These are phyloP conservation scores for Candida silvatica DNA, from an alignment of 805 yeast species.

Conservation along the genomic window DNA sequence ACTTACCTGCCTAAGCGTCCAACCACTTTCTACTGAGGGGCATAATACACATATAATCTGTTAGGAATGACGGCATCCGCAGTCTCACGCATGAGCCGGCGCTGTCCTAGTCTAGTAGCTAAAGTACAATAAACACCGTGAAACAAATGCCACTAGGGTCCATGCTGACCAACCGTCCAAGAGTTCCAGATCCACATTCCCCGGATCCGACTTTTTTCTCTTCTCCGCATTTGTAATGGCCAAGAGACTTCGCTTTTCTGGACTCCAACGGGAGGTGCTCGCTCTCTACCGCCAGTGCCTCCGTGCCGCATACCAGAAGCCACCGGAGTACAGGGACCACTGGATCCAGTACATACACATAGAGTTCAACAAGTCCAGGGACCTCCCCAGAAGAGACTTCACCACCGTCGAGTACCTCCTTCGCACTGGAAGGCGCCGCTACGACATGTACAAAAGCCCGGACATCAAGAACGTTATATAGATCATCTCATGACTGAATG, in stretches of 20 bases:
- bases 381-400: conserved; percentile 69
- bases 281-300: conserved; percentile 40
- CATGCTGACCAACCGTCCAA: too few relatives aligned
- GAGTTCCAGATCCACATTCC: too few relatives aligned
- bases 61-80: too few relatives aligned
- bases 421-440: conserved; percentile 63
- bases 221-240: background rate
- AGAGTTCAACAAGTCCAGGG: conserved; percentile 56
- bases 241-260: conserved; percentile 22
- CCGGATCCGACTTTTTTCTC: background rate
- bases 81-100: too few relatives aligned
- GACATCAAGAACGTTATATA: conserved; percentile 54
- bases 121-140: too few relatives aligned
- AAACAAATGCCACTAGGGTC: too few relatives aligned
- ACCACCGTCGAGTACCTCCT: conserved; percentile 78
- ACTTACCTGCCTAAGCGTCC: conserved; percentile 91
- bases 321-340: conserved; percentile 25
- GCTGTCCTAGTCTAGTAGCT: too few relatives aligned
- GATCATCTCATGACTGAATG: background rate
- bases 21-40: conserved; percentile 89
- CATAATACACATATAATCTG: too few relatives aligned
- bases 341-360: conserved; percentile 26
- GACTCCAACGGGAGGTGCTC: conserved; percentile 45
- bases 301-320: conserved; percentile 36
- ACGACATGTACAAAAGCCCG: conserved; percentile 65